Evolutionary conservation across 2,329 filamentous ascomycete genomes (phyloP), one percentile per base, ranked within the genome.

Genomic region (Endocalyx cinctus): DNA sequence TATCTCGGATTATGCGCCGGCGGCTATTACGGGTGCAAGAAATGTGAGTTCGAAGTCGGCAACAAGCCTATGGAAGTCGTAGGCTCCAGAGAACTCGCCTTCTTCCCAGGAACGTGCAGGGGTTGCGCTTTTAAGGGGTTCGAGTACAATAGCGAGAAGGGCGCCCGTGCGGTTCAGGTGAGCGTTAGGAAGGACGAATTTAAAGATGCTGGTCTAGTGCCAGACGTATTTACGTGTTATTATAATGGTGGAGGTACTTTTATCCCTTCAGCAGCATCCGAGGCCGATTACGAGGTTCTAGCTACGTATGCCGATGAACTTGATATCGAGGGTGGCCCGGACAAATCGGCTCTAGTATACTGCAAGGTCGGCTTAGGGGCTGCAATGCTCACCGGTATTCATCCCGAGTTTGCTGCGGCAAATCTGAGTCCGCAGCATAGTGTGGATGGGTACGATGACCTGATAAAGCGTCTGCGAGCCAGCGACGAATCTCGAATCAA

Each of bases 161-260:
- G 92, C 2, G 87, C 92, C 1, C 74, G 77, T 47, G 87, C 86
- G 3, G 79, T 79, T 1, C 70, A 74, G 37, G 48, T 97, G 28
- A 72, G 69, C 33, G 78, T 92, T 10, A 66, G 74, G 10, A 78
- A 77, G 43, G 69, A 68, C 3, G 66, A 69, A 0, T 77, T 94
- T 39, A 58, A 63, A 1, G 51, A 50, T 6, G 54, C 48, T 0
- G 71, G 67, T 0, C 61, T 64, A 4, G 56, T 83, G 2, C 74
- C 81, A 0, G 71, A 77, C 2, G 66, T 69, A 2, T 86, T 94
- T 39, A 68, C 72, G 33, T 82, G 79, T 11, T 98, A 98, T 55
- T 96, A 90, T 59, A 98, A 98, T 48, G 92, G 92, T 1, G 92
- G 92, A 1, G 89, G 92, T 4, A 79, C 94, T 2, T 98, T 97